These are phyloP conservation scores for Aristolochia contorta DNA, from an alignment of 164 flowering plant genomes.

Conservation along the genomic window DNA sequence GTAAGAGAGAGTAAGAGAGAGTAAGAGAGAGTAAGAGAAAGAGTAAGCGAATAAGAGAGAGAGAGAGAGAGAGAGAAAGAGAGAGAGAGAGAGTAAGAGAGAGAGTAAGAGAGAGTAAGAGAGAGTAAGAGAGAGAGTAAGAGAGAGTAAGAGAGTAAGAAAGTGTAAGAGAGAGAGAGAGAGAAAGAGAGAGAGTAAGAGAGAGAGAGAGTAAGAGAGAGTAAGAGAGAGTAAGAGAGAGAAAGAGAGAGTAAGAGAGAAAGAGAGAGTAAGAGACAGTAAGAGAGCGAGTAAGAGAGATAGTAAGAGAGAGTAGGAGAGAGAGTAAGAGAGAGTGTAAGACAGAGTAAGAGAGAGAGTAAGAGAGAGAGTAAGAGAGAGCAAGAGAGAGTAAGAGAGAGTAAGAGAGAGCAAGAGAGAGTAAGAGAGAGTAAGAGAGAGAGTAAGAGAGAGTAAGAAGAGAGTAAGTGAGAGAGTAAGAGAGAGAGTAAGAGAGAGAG, in stretches of 20 bases:
- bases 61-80: not conserved
- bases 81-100: not conserved
- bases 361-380: not conserved
- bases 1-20: not conserved
- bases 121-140: not conserved
- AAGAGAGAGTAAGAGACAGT: not conserved
- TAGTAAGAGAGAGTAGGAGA: not conserved
- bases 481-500: not conserved
- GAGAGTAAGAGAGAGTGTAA: not conserved
- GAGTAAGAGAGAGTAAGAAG: not conserved
- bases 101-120: not conserved
- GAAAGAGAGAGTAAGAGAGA: too few relatives aligned
- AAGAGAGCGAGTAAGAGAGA: not conserved
- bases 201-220: not conserved
- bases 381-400: not conserved
- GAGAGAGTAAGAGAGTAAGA: not conserved
- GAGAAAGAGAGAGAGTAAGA: not conserved
- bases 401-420: not conserved
- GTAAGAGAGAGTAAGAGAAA: too few relatives aligned
- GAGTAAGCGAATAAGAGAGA: too few relatives aligned
- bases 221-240: not conserved
- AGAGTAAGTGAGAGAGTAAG: too few relatives aligned
- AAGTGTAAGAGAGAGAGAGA: too few relatives aligned
- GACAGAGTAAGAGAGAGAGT: not conserved
- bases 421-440: not conserved